These are phyloP conservation scores for Talaromyces atroroseus DNA, from an alignment of 2,329 filamentous ascomycete genomes.

Conservation along the genomic window DNA sequence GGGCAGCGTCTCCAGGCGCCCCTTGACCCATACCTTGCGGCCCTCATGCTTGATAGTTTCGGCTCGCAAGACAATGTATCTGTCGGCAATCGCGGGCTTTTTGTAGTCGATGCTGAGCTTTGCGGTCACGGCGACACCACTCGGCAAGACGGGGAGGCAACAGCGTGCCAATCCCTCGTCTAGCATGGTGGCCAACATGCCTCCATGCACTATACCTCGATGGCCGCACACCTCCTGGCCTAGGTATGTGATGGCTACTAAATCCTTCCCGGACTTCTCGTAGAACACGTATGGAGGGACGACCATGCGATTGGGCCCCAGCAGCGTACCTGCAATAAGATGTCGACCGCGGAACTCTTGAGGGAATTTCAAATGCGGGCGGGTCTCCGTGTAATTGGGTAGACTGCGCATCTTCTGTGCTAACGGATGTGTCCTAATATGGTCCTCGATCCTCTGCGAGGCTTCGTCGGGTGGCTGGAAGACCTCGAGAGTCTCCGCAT, in stretches of 20 bases:
- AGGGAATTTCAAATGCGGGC: constrained; percentile 85
- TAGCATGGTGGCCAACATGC: constrained; percentile 82
- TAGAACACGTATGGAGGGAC: constrained; percentile 77
- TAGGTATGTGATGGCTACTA: constrained; percentile 70
- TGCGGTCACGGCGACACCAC: constrained; percentile 78
- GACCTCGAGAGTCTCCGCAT: constrained; percentile 66
- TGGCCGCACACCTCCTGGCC: constrained; percentile 81
- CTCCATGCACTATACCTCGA: constrained; percentile 84
- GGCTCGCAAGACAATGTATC: constrained; percentile 72
- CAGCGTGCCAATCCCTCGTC: constrained; percentile 86
- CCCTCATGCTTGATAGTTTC: constrained; percentile 82
- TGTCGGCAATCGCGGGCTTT: constrained; percentile 68
- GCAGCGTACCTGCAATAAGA: constrained; percentile 73
- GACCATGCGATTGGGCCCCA: constrained; percentile 68
- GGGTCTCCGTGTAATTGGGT: constrained; percentile 64
- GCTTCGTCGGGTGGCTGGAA: constrained; percentile 55
- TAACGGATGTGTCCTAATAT: constrained; percentile 72
- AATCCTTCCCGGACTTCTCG: constrained; percentile 62
- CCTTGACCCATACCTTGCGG: constrained; percentile 90
- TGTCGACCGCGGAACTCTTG: constrained; percentile 63
- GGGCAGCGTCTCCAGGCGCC: constrained; percentile 73
- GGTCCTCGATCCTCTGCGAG: constrained; percentile 59
- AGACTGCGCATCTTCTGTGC: constrained; percentile 62
- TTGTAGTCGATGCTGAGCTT: constrained; percentile 78
- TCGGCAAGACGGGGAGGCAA: constrained; percentile 81